Percentiles rank a stretch among this genome's conserved stretches.
Conservation (phyloP, 164 flowering plant genomes). For the Vitis rupestris region DNA sequence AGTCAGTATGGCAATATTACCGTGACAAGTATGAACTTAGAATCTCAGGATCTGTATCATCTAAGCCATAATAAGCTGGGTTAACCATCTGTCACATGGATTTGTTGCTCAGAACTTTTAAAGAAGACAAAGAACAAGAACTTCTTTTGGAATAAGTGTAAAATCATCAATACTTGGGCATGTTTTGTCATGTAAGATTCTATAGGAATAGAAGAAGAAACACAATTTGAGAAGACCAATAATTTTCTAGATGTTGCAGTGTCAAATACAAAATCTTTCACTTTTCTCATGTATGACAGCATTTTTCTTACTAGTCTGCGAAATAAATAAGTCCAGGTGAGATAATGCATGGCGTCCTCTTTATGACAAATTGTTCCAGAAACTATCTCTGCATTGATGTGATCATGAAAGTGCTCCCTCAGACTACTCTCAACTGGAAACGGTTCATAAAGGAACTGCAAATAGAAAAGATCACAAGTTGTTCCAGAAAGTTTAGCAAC, state of each 20-base stretch:
- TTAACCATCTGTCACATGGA: conserved; percentile 61
- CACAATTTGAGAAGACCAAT: no score
- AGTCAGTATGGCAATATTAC: conserved; percentile 30
- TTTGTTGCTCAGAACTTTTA: not conserved
- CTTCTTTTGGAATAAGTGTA: no score
- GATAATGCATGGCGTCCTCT: conserved; percentile 94
- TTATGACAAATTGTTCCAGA: conserved; percentile 89
- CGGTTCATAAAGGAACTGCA: conserved; percentile 96
- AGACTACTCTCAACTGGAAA: conserved; percentile 98
- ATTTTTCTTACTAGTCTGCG: conserved; percentile 78
- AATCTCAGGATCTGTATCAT: conserved; percentile 57
- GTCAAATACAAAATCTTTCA: no score
- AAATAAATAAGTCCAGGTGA: conserved; percentile 95
- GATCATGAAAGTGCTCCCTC: conserved; percentile 85
- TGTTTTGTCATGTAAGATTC: not conserved
- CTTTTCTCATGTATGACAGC: no score
- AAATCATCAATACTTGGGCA: not conserved
- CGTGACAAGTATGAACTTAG: conserved; percentile 82
- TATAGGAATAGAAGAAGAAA: not conserved
- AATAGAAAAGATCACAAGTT: conserved; percentile 8
- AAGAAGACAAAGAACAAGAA: not conserved
- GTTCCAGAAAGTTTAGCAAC: conserved; percentile 1
- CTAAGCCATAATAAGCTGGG: conserved; percentile 95
- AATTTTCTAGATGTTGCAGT: no score
- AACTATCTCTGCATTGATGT: conserved; percentile 93